These are phyloP conservation scores for Brassica cretica DNA, from an alignment of 345 rosid species.

Conservation along the genomic window DNA sequence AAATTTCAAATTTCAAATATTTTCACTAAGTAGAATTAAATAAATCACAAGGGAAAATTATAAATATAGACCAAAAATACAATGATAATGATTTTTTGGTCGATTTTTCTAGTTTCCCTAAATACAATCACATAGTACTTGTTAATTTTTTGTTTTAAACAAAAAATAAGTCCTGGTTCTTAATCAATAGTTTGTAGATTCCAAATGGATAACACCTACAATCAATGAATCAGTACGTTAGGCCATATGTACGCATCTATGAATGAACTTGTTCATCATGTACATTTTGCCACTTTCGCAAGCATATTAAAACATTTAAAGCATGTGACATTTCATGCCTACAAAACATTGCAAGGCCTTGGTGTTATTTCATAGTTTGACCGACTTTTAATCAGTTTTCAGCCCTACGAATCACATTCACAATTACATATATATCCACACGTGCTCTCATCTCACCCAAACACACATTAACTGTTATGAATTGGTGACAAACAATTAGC, in stretches of 20 bases:
- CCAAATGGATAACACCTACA: too few relatives aligned
- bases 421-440: conserved; percentile 17
- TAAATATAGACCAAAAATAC: too few relatives aligned
- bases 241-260: not conserved
- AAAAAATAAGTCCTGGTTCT: too few relatives aligned
- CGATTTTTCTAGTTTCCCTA: too few relatives aligned
- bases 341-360: not conserved
- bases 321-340: not conserved
- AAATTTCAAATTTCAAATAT: too few relatives aligned
- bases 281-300: not conserved
- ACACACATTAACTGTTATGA: conserved; percentile 13
- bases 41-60: too few relatives aligned
- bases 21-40: too few relatives aligned
- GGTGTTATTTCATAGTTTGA: not conserved
- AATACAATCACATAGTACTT: too few relatives aligned
- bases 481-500: not conserved
- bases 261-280: not conserved
- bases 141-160: too few relatives aligned
- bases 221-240: too few relatives aligned
- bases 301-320: not conserved
- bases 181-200: too few relatives aligned
- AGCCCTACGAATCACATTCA: conserved; percentile 18
- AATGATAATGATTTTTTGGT: too few relatives aligned
- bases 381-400: not conserved
- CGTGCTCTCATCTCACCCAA: conserved; percentile 17